Evolutionary conservation across 192 early-diverging fungal genomes (phyloP), one percentile per base, ranked within the genome.

Genomic region (Backusella australiensis): DNA sequence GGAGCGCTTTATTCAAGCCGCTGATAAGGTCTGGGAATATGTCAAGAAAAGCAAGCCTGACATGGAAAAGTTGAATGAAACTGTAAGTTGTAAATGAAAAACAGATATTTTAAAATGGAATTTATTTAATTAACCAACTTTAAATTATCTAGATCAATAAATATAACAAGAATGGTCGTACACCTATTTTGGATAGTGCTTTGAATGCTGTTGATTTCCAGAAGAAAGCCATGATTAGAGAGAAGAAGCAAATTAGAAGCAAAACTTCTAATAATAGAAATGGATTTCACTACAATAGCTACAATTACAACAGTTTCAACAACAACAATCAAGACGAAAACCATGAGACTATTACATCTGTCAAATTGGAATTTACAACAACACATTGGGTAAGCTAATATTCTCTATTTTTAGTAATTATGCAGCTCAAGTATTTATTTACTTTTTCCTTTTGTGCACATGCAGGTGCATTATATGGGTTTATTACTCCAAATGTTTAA

Each of bases 161-260:
- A 32, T 6, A 14, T 2, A 79, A 83, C 46, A 42, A 79, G 3
- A 7, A 74, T 41, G 82, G 82, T 11, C 77, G 74, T 34, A 68
- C 82, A 2, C 72, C 82, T n/a, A 26, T 83, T 4, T 38, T 80
- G 2, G 59, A 52, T 29, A 76, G 75, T 65, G 12, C 79, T 46
- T 4, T 59, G 0, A 15, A 53, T 3, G 78, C 63, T 5, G 34
- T 80, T 29, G 42, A 74, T 32, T 36, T 29, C 8, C 78, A 79
- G 75, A 72, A 63, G 34, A 52, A 68, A 2, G 21, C 34, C 19
- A 73, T 77, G n/a, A 38, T 14, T 26, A 42, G 42, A 34, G 52
- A 66, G 12, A 81, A 70, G 67, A 19, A 77, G 0, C 32, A 26
- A 15, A 69, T 71, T 23, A 53, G 65, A 14, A 5, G 0, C 6